Evolutionary conservation across 768 basidiomycete species (phyloP).

Genomic region (Pleurotus eryngii): DNA sequence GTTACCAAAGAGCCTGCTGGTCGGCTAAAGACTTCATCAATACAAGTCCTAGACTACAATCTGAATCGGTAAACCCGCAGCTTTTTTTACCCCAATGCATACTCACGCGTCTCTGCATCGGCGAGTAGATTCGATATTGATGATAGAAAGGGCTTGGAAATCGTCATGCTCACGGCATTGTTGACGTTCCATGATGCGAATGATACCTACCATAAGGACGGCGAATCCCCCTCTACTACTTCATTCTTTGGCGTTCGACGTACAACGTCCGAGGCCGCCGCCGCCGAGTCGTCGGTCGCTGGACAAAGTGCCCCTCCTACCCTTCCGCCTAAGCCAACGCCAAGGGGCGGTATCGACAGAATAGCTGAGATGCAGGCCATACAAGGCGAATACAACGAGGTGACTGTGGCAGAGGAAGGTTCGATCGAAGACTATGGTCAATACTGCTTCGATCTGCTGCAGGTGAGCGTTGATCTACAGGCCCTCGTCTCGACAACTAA

Average conservation of each 20-base stretch:
- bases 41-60: conserved; percentile 86
- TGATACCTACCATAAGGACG: conserved; percentile 43
- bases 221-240: background rate
- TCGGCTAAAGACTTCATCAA: conserved; percentile 55
- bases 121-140: conserved; percentile 70
- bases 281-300: conserved; percentile 13
- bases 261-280: conserved; percentile 4
- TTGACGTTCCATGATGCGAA: conserved; percentile 75
- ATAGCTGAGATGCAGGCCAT: conserved; percentile 70
- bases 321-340: conserved; percentile 58
- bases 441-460: conserved; percentile 61
- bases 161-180: conserved; percentile 71
- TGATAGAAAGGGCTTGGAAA: conserved; percentile 83
- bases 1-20: conserved; percentile 75
- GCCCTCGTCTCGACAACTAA: background rate
- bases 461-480: conserved; percentile 35
- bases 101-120: background rate
- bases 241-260: conserved; percentile 1
- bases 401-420: conserved; percentile 67
- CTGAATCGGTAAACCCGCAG: conserved; percentile 55
- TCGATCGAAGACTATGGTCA: conserved; percentile 61
- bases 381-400: conserved; percentile 71
- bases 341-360: conserved; percentile 63
- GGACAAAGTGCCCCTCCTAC: conserved; percentile 31
- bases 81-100: background rate